These are phyloP conservation scores for Musa schizocarpa DNA, from an alignment of 176 grass and related monocot species.

Conservation along the genomic window DNA sequence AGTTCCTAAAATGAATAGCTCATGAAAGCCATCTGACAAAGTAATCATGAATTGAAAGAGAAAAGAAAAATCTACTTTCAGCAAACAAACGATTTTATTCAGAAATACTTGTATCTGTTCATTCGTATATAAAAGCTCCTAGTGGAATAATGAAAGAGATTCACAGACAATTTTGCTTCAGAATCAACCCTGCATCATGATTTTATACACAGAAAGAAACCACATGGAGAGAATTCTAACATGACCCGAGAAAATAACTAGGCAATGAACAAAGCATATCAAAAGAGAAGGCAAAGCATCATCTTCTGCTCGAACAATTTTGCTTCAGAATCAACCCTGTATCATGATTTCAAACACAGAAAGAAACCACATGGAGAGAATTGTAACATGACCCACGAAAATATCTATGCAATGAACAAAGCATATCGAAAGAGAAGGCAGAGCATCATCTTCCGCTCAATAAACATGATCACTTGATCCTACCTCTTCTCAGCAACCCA, in stretches of 20 bases:
- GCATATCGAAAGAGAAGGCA: background rate
- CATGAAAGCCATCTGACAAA: background rate
- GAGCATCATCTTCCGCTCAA: background rate
- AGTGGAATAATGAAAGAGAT: background rate
- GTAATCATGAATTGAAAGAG: background rate
- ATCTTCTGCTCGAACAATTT: background rate
- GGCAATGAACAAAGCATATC: background rate
- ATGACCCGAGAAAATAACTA: background rate
- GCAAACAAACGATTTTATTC: background rate
- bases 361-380: background rate
- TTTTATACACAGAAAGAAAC: background rate
- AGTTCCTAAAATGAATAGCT: background rate
- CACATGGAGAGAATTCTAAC: background rate
- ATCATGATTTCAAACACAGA: background rate
- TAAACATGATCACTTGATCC: background rate
- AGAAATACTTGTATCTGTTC: background rate
- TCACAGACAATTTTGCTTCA: background rate
- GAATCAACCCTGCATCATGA: background rate
- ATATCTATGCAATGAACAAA: background rate
- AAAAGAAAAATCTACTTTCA: background rate
- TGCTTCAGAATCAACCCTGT: background rate
- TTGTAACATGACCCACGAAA: no score
- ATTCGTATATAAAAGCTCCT: background rate
- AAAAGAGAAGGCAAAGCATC: background rate
- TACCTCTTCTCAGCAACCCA: background rate